phyloP scores from a whole-genome alignment of 495 filamentous ascomycete genomes.

The Neurospora sp. region DNA sequence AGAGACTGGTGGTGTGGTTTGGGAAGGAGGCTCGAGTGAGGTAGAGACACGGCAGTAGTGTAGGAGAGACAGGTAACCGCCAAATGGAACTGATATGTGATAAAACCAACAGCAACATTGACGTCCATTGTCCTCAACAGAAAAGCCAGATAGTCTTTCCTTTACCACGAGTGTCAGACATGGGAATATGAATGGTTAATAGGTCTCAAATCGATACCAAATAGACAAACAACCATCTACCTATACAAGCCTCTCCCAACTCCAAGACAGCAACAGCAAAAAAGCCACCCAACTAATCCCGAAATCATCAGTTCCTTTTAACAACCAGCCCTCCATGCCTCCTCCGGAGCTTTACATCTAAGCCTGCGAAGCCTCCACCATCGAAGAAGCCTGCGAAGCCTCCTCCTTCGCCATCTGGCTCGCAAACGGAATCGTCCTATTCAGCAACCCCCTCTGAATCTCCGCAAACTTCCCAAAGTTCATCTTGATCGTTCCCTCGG shows the following conservation, averaged over 20 bases:
- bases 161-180: neutral
- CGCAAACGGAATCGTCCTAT: neutral
- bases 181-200: neutral
- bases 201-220: neutral
- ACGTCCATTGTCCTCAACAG: neutral
- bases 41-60: neutral
- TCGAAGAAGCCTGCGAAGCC: neutral
- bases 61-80: neutral
- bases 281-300: neutral
- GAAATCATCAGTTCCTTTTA: neutral
- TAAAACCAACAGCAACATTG: neutral
- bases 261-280: neutral
- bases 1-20: neutral
- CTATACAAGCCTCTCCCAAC: neutral
- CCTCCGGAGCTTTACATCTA: neutral
- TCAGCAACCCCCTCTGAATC: constrained; percentile 30
- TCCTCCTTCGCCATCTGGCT: neutral
- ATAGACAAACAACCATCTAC: neutral
- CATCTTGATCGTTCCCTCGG: constrained; percentile 44
- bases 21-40: neutral
- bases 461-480: constrained; percentile 45
- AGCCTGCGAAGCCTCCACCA: neutral
- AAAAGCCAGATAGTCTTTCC: neutral
- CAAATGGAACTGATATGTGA: neutral
- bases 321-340: neutral